Percentiles rank a stretch among this genome's conserved stretches.
Evolutionary conservation across 208 protist species (phyloP).

Genomic region (Borovskyia barvae): DNA sequence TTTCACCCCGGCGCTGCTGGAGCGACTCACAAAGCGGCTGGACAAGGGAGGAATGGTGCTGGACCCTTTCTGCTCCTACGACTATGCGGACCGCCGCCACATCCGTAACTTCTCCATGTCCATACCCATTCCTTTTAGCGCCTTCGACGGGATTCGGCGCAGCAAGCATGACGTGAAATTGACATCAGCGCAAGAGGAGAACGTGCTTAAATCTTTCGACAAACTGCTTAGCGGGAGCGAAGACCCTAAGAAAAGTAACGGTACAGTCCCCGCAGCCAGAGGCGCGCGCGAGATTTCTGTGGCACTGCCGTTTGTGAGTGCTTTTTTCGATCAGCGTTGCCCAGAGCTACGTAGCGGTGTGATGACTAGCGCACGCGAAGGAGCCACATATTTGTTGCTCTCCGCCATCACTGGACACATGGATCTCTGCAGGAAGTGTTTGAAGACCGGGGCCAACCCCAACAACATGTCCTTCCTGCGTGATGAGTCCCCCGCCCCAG

Average conservation of each 20-base stretch:
- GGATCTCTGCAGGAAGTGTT: slow-evolving; percentile 59
- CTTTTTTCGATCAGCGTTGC: slow-evolving; percentile 70
- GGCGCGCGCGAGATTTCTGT: slow-evolving; percentile 52
- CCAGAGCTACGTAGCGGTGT: slow-evolving; percentile 47
- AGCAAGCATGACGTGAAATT: slow-evolving; percentile 54
- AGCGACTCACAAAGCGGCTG: slow-evolving; percentile 17
- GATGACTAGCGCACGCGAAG: slow-evolving; percentile 36
- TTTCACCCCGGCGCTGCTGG: slow-evolving; percentile 20
- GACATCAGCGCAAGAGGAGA: slow-evolving; percentile 48
- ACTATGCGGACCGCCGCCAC: slow-evolving; percentile 36
- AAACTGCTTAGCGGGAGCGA: slow-evolving; percentile 41
- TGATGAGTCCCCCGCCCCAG: slow-evolving; percentile 46
- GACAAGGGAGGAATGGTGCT: slow-evolving; percentile 31
- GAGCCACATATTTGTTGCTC: slow-evolving; percentile 78
- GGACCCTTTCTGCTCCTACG: slow-evolving; percentile 26
- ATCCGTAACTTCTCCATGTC: slow-evolving; percentile 75
- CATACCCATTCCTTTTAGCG: slow-evolving; percentile 72
- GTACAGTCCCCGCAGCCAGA: slow-evolving; percentile 7
- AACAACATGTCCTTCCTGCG: slow-evolving; percentile 83
- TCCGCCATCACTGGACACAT: slow-evolving; percentile 74
- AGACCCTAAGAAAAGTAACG: slow-evolving; percentile 20
- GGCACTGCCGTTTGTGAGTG: slow-evolving; percentile 69
- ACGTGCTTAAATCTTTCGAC: slow-evolving; percentile 64
- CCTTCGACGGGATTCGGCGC: slow-evolving; percentile 64
- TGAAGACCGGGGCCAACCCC: slow-evolving; percentile 81